Evolutionary conservation across 2,329 filamentous ascomycete species (phyloP).

Genomic region (Cladosporium austrohemisphaericum): DNA sequence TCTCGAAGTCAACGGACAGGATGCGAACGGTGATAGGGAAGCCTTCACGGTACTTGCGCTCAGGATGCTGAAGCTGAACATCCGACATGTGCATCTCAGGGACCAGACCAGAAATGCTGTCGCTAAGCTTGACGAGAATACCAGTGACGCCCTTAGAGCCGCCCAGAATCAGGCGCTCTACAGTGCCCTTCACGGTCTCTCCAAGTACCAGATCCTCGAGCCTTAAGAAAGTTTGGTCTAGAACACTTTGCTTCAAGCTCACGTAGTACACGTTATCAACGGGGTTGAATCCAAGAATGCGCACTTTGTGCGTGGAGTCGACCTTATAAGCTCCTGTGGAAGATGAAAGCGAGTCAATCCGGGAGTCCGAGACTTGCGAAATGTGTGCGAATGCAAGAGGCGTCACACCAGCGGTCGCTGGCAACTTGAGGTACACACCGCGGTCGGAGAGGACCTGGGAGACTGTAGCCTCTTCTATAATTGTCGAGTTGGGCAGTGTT

Average conservation of each 20-base stretch:
- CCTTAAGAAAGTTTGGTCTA: slow-evolving; percentile 86
- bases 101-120: slow-evolving; percentile 85
- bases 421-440: slow-evolving; percentile 73
- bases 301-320: slow-evolving; percentile 73
- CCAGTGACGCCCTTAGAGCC: slow-evolving; percentile 74
- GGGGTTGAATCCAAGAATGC: slow-evolving; percentile 81
- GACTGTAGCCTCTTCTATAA: slow-evolving; percentile 74
- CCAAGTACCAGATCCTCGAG: slow-evolving; percentile 85
- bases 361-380: slow-evolving; percentile 84
- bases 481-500: slow-evolving; percentile 66
- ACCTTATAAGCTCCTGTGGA: slow-evolving; percentile 73
- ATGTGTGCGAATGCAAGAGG: slow-evolving; percentile 77
- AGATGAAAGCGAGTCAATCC: slow-evolving; percentile 77
- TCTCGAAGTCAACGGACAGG: slow-evolving; percentile 70
- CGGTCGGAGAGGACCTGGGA: slow-evolving; percentile 73
- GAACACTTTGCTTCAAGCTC: slow-evolving; percentile 74
- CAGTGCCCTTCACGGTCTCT: slow-evolving; percentile 71
- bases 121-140: slow-evolving; percentile 76
- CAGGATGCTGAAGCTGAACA: slow-evolving; percentile 80
- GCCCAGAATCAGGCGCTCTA: slow-evolving; percentile 80
- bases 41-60: slow-evolving; percentile 92
- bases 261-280: slow-evolving; percentile 82
- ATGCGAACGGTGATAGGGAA: slow-evolving; percentile 81
- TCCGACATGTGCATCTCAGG: slow-evolving; percentile 86
- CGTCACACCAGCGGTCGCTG: slow-evolving; percentile 9